Conservation (phyloP, 106 monocot species). For the Dendrobium nobile region DNA sequence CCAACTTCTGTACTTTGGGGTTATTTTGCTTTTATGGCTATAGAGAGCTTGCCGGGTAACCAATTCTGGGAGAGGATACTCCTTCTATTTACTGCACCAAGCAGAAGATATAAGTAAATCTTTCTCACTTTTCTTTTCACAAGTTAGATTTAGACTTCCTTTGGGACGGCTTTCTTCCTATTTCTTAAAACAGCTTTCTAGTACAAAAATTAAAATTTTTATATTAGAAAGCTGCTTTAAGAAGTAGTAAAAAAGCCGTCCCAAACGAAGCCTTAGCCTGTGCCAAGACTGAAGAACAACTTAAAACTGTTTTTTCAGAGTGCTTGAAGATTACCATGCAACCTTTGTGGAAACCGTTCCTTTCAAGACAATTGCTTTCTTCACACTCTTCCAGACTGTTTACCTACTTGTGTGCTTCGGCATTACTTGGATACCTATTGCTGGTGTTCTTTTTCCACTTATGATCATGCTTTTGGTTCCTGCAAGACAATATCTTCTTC, state of each 20-base stretch:
- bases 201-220: too few relatives aligned
- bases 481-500: conserved; percentile 71
- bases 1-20: conserved; percentile 90
- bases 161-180: too few relatives aligned
- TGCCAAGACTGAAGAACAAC: neutral
- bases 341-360: conserved; percentile 86
- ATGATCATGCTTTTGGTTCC: conserved; percentile 92
- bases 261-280: too few relatives aligned
- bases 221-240: too few relatives aligned
- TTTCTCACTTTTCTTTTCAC: neutral
- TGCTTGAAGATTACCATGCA: conserved; percentile 78
- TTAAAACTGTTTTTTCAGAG: conserved; percentile 25
- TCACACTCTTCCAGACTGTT: conserved; percentile 72
- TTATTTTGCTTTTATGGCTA: conserved; percentile 92
- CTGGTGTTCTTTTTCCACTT: conserved; percentile 76
- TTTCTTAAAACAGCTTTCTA: too few relatives aligned
- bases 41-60: conserved; percentile 89
- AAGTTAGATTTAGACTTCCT: too few relatives aligned
- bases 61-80: conserved; percentile 95
- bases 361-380: conserved; percentile 59
- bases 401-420: conserved; percentile 72
- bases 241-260: too few relatives aligned
- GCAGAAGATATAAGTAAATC: conserved; percentile 72
- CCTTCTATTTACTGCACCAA: conserved; percentile 82
- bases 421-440: conserved; percentile 77